Evolutionary conservation across 176 grass and related monocot species (phyloP).

Genomic region (Oryza longistaminata): DNA sequence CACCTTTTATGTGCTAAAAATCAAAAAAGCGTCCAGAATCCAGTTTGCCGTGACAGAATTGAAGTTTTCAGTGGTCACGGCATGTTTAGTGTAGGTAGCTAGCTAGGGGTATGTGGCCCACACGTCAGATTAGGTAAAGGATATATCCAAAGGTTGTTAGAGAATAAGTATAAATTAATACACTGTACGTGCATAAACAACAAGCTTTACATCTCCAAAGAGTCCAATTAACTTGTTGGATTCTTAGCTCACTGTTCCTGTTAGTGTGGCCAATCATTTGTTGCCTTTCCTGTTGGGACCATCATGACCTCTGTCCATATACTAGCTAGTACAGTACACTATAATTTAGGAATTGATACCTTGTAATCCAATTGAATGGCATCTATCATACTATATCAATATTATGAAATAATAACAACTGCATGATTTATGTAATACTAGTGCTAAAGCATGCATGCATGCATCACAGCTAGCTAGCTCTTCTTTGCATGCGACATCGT

Average conservation of each 20-base stretch:
- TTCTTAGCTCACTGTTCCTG: slow-evolving; percentile 28
- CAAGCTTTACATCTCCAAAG: not conserved
- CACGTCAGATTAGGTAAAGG: not conserved
- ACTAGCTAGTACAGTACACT: not conserved
- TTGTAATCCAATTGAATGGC: slow-evolving; percentile 27
- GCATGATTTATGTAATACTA: not conserved
- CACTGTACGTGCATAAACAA: not conserved
- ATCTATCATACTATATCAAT: slow-evolving; percentile 3
- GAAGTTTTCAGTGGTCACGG: slow-evolving; percentile 35
- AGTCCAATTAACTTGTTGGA: slow-evolving; percentile 7
- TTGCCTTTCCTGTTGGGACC: not conserved
- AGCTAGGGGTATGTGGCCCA: not conserved
- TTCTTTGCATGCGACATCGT: not conserved
- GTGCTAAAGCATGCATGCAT: not conserved
- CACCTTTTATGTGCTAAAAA: not conserved
- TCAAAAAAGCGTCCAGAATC: slow-evolving; percentile 33
- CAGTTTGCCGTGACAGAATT: slow-evolving; percentile 31
- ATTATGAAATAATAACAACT: not conserved
- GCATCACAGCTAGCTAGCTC: not conserved
- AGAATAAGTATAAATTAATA: not conserved
- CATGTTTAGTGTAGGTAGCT: not conserved
- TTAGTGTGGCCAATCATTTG: not conserved
- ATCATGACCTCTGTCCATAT: slow-evolving; percentile 33
- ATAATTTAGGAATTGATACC: slow-evolving; percentile 45
- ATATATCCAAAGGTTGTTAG: slow-evolving; percentile 19